A percentile compares a stretch with the other conserved stretches of the same genome.
Evolutionary conservation across 1,284 basidiomycete genomes (phyloP).

Genomic region (Microbotryomycetes sp.): DNA sequence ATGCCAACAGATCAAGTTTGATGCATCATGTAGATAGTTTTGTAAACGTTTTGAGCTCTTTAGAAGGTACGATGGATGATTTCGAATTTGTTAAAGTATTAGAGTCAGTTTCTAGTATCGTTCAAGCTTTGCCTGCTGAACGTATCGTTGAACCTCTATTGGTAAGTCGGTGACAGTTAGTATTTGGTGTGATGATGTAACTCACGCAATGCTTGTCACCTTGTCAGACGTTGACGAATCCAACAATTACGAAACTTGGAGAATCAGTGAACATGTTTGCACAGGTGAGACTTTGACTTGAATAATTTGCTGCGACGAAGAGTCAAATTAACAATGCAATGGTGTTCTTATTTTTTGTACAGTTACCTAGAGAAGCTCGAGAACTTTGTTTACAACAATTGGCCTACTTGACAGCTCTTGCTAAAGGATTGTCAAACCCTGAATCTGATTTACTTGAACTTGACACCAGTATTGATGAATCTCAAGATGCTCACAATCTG

Average conservation of each 20-base stretch:
- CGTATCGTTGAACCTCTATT: constrained; percentile 28
- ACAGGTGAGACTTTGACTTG: not conserved
- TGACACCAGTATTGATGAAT: constrained; percentile 33
- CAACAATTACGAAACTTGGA: constrained; percentile 26
- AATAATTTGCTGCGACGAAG: not conserved
- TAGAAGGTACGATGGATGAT: constrained; percentile 35
- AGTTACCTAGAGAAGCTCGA: constrained; percentile 21
- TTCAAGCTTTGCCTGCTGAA: constrained; percentile 34
- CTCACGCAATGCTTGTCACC: constrained; percentile 5
- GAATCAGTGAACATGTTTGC: constrained; percentile 5
- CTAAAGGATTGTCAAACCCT: constrained; percentile 36
- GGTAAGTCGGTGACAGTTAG: constrained; percentile 3
- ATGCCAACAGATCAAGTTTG: constrained; percentile 32
- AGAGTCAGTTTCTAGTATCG: constrained; percentile 37
- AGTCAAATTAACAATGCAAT: too few relatives aligned
- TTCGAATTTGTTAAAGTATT: constrained; percentile 37
- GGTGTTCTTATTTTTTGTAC: not conserved
- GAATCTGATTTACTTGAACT: constrained; percentile 37
- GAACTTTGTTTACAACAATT: constrained; percentile 33
- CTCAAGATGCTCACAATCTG: constrained; percentile 13
- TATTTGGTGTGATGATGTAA: not conserved
- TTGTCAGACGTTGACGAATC: constrained; percentile 18
- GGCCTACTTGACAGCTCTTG: constrained; percentile 33
- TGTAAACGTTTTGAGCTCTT: constrained; percentile 33
- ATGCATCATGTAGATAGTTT: constrained; percentile 35